phyloP scores from a whole-genome alignment of 2,329 filamentous ascomycete species.

The Ceratocystis harringtonii region DNA sequence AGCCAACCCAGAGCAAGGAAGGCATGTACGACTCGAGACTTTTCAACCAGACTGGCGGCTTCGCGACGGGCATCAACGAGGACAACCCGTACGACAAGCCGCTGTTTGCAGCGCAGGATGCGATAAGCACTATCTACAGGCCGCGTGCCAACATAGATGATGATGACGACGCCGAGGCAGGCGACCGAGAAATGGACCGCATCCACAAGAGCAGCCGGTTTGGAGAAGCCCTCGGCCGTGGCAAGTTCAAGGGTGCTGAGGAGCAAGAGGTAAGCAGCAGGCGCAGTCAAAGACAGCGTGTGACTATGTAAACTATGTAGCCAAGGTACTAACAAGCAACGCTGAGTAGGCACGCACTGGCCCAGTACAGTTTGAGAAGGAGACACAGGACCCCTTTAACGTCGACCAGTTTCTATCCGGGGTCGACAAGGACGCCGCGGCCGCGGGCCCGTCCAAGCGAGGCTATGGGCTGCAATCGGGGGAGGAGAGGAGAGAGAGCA shows the following conservation, averaged over 20 bases:
- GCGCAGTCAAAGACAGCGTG: not conserved
- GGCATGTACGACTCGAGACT: conserved; percentile 93
- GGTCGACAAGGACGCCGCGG: conserved; percentile 40
- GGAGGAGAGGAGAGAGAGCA: conserved; percentile 38
- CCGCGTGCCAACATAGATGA: conserved; percentile 62
- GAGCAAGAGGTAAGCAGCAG: conserved; percentile 56
- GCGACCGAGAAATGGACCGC: conserved; percentile 69
- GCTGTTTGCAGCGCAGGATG: conserved; percentile 87
- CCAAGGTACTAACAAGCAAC: not conserved
- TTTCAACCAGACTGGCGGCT: conserved; percentile 87
- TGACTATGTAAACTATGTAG: no score
- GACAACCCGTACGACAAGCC: conserved; percentile 97
- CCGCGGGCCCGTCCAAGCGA: conserved; percentile 44
- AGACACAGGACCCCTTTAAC: conserved; percentile 71
- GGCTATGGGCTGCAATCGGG: conserved; percentile 61
- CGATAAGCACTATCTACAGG: conserved; percentile 84
- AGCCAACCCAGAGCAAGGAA: conserved; percentile 81
- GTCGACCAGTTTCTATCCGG: conserved; percentile 89
- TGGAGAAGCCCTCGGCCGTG: conserved; percentile 68
- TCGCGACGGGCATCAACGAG: conserved; percentile 88
- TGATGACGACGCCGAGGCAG: conserved; percentile 62
- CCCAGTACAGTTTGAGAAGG: conserved; percentile 93
- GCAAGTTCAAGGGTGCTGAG: conserved; percentile 77
- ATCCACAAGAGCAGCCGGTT: conserved; percentile 79
- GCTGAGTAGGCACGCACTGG: conserved; percentile 55